Base-by-base conservation (phyloP, 2,329 filamentous ascomycete species). In the Seiridium cupressi region DNA sequence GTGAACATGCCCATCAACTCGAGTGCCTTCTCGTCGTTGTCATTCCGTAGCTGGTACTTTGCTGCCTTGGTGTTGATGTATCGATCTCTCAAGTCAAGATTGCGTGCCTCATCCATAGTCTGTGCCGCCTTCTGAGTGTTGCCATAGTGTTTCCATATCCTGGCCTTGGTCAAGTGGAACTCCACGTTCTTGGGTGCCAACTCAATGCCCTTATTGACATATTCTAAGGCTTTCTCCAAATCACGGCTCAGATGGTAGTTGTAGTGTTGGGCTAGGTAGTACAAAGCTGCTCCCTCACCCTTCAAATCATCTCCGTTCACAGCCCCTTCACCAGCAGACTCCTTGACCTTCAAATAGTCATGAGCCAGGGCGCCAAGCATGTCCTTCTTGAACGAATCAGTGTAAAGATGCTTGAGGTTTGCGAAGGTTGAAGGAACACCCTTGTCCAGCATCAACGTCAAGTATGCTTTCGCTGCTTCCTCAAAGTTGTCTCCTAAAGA, bases 61-160 rank as follows among this genome's bases (percentile, higher is more conserved):
- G 94, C 93, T 55, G 93, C 90, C 79, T 99, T 99, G 64, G 93
- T 96, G 81, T 99, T 99, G 82, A 98, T 98, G 74, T 98, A 96
- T 49, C 95, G 89, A 72, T 99, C 95, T 77, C 89, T 92, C 65
- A 90, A 86, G 71, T 99, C 96, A 63, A 97, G 82, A 63, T 87
- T 84, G 57, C 95, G 88, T 1, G 95, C 95, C 65, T 89, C 81
- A 67, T 97, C 91, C 92, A 99, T 98, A 47, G 87, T 85, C 69
- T 93, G 89, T 0, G 93, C 86, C 1, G 96, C 95, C 75, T 91
- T 91, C 65, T 85, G 79, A 5, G 89, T 78, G 70, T 97, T 88
- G 32, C 94, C 95, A 55, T 84, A 82, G 74, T 99, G 93, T 80
- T 99, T 99, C 78, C 88, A 89, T 82, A 97, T 95, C 70, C 96